These are phyloP conservation scores for Staphylotrichum tortipilum DNA, from an alignment of 495 filamentous ascomycete species.

Conservation along the genomic window DNA sequence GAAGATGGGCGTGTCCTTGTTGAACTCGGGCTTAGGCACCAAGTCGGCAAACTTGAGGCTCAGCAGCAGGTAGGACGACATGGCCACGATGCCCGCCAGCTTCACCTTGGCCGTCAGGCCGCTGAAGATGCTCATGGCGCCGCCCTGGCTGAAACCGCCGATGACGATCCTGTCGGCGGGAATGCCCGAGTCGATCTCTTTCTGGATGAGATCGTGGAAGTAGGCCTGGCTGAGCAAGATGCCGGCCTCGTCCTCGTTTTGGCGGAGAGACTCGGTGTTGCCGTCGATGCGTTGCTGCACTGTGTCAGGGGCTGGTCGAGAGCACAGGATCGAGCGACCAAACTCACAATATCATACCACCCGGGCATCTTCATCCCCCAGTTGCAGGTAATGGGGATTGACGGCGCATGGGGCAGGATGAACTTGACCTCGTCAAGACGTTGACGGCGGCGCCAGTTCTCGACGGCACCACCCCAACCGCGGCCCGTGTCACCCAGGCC, in stretches of 20 bases:
- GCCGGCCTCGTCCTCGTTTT: constrained; percentile 66
- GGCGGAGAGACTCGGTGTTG: constrained; percentile 37
- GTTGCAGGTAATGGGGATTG: constrained; percentile 83
- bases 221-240: constrained; percentile 64
- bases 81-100: constrained; percentile 77
- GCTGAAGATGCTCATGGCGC: constrained; percentile 46
- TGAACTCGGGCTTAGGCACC: constrained; percentile 54
- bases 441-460: constrained; percentile 78
- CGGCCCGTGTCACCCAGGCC: constrained; percentile 65
- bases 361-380: constrained; percentile 75
- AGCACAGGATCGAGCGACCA: no score
- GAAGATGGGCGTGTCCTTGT: constrained; percentile 76
- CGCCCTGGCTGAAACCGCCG: constrained; percentile 56
- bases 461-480: constrained; percentile 71
- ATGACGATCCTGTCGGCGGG: constrained; percentile 74
- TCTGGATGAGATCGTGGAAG: constrained; percentile 72
- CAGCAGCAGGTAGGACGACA: constrained; percentile 76
- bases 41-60: constrained; percentile 60
- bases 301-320: neutral
- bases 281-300: constrained; percentile 24
- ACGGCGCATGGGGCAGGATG: constrained; percentile 88
- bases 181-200: constrained; percentile 76
- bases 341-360: constrained; percentile 77
- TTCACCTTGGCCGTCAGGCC: constrained; percentile 66
- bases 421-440: constrained; percentile 87